These are phyloP conservation scores for Solanum dulcamara DNA, from an alignment of 257 asterid species.

Conservation along the genomic window DNA sequence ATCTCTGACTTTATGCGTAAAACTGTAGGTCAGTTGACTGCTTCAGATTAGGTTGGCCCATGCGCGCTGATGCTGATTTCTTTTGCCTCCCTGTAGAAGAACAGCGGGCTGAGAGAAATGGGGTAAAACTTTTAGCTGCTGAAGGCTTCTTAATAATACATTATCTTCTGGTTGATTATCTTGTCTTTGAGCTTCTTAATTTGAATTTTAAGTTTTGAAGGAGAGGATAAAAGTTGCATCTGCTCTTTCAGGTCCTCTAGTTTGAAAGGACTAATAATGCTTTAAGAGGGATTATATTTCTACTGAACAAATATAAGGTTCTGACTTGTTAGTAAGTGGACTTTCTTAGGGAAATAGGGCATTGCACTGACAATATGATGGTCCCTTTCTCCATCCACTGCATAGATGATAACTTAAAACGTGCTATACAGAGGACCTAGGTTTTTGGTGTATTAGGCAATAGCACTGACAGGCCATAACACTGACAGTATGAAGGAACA, in stretches of 20 bases:
- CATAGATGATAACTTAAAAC: not conserved
- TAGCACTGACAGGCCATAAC: not conserved
- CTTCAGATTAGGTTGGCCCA: conserved; percentile 98
- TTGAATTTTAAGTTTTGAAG: not conserved
- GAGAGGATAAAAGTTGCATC: not conserved
- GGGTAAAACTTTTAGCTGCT: conserved; percentile 33
- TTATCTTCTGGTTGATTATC: not conserved
- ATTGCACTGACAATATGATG: not conserved
- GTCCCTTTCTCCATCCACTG: not conserved
- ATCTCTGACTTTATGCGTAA: conserved; percentile 1
- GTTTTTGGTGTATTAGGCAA: not conserved
- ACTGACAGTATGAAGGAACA: not conserved
- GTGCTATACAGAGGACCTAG: not conserved
- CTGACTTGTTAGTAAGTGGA: not conserved
- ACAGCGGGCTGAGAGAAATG: conserved; percentile 47
- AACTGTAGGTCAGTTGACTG: conserved; percentile 87
- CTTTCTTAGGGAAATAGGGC: not conserved
- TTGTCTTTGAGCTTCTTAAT: not conserved
- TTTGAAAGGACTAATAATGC: not conserved
- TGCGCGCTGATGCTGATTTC: conserved; percentile 99
- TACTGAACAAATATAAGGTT: not conserved
- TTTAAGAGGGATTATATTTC: not conserved
- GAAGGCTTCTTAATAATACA: not conserved
- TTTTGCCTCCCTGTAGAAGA: conserved; percentile 50
- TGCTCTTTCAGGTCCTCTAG: not conserved